These are phyloP conservation scores for Chiua sp. DNA, from an alignment of 1,284 basidiomycete species.

Conservation along the genomic window DNA sequence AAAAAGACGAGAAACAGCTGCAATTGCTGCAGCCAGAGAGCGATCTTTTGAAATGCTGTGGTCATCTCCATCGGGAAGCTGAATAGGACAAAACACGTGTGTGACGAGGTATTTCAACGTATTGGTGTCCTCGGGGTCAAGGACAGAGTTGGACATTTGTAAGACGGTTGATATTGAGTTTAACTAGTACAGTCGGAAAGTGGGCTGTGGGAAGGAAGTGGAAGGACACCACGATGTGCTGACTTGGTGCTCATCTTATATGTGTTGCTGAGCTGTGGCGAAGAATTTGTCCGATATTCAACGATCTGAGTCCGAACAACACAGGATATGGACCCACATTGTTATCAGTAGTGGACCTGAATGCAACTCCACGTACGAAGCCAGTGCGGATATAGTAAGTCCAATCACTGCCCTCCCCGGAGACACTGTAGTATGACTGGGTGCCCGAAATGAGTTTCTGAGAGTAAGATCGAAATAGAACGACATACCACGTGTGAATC, in stretches of 20 bases:
- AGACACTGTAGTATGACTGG: too few relatives aligned
- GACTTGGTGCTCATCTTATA: not conserved
- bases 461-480: not conserved
- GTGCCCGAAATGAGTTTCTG: not conserved
- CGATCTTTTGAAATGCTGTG: slow-evolving; percentile 10
- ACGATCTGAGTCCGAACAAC: slow-evolving; percentile 40
- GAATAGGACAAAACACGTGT: slow-evolving; percentile 25
- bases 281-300: not conserved
- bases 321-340: not conserved
- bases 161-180: not conserved
- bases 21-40: slow-evolving; percentile 4
- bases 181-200: not conserved
- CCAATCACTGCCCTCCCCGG: too few relatives aligned
- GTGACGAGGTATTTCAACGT: slow-evolving; percentile 19
- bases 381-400: not conserved
- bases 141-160: slow-evolving; percentile 5
- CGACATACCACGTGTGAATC: not conserved
- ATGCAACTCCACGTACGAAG: too few relatives aligned
- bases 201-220: not conserved
- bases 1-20: slow-evolving; percentile 6
- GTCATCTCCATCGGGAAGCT: slow-evolving; percentile 23
- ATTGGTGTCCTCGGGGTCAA: not conserved
- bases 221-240: not conserved
- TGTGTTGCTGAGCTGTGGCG: not conserved
- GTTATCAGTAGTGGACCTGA: too few relatives aligned